Base-by-base conservation (phyloP, 805 yeast genomes). In the Candida rishiriensis region DNA sequence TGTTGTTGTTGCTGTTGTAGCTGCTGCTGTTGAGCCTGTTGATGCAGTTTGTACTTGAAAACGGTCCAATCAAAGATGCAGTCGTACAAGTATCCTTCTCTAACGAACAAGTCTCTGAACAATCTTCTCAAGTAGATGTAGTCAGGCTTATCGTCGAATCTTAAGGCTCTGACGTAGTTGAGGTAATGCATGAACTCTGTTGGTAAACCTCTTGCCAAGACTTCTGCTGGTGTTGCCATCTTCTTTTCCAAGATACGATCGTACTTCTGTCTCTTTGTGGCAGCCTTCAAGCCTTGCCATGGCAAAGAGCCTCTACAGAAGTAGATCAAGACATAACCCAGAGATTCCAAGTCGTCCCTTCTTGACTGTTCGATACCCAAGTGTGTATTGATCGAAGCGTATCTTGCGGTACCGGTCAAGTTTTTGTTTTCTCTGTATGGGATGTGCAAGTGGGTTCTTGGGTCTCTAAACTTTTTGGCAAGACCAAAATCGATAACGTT, bases 271-370 rank as follows among this genome's bases (percentile, higher is more conserved):
- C 95, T 87, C 71, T 91, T 91, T 13, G 97, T 88, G 21, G 91
- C 93, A 34, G 98, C 99, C 68, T 89, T 89, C 59, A 91, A 77
- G 3, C 99, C 99, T 69, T 91, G 99, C 99, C 99, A 91, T 43
- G 99, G 99, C 58, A 91, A 78, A 14, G 95, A 85, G 36, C 99
- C 98, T 46, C 96, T 81, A 66, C 96, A 85, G 64, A 91, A 93
- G 69, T 91, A 91, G 56, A 91, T 87, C 56, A 93, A 75, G 42
- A 91, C 97, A 63, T 91, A 91, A 40, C 97, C 98, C 60, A 91
- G 76, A 49, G 93, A 83, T 70, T 93, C 99, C 57, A 91, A 76
- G 65, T 91, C 99, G 68, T 91, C 99, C 65, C 99, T 81, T 71
- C 99, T 82, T 56, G 89, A 82, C 69, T 91, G 99, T 65, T 91